These are phyloP conservation scores for Pinus tabuliformis DNA, from an alignment of 75 land plant genomes.

Conservation along the genomic window DNA sequence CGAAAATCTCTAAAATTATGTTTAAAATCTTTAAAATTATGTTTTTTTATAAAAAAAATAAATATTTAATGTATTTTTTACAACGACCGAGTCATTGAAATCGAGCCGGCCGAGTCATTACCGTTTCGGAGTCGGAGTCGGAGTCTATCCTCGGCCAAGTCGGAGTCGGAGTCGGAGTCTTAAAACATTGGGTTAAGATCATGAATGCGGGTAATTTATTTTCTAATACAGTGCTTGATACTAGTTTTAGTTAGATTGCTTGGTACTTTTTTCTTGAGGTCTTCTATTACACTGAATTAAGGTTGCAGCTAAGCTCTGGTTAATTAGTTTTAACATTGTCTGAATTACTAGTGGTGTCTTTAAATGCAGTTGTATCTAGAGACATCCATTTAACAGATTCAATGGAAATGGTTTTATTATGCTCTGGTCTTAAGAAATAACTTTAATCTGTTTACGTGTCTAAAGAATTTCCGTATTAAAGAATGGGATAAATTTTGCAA, in stretches of 20 bases:
- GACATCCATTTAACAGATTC: neutral
- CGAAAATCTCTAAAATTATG: too few species aligned
- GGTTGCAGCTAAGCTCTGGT: neutral
- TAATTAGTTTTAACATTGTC: neutral
- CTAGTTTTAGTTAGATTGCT: neutral
- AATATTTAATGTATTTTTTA: too few species aligned
- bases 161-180: too few species aligned
- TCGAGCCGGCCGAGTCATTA: too few species aligned
- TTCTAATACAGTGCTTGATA: neutral
- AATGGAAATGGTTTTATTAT: neutral
- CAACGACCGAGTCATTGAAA: too few species aligned
- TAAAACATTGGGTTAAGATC: neutral
- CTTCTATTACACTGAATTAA: neutral
- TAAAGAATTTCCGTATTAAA: too few species aligned
- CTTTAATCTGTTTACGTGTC: too few species aligned
- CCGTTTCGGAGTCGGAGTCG: too few species aligned
- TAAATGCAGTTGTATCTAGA: neutral
- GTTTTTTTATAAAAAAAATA: too few species aligned
- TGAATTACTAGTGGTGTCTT: neutral
- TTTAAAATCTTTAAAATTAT: too few species aligned
- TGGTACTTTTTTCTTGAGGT: neutral
- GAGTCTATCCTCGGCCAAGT: too few species aligned
- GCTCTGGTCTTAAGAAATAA: neutral
- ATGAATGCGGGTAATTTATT: neutral
- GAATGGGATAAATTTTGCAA: neutral